phyloP scores from a whole-genome alignment of 2,329 filamentous ascomycete genomes.

The Lachnellula willkommii region DNA sequence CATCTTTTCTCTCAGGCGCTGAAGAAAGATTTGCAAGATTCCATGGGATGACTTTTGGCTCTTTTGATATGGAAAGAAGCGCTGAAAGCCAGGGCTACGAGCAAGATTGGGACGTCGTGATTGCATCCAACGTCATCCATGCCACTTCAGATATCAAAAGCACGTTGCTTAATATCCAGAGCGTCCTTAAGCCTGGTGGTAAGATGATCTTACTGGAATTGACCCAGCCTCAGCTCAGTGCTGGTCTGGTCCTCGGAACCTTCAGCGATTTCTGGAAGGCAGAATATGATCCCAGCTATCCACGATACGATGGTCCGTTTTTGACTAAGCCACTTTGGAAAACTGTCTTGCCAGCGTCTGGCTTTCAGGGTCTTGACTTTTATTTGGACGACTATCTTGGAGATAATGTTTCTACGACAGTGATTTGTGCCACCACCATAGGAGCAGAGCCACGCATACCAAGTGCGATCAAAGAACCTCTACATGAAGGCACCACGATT shows the following conservation, averaged over 20 bases:
- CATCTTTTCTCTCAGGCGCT: conserved; percentile 34
- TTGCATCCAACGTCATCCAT: conserved; percentile 25
- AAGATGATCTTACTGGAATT: conserved; percentile 1
- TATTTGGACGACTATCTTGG: neutral
- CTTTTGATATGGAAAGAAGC: conserved; percentile 32
- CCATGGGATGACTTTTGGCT: conserved; percentile 27
- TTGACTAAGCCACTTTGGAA: neutral
- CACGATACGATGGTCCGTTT: neutral
- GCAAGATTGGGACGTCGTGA: conserved; percentile 22
- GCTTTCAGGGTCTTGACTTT: neutral
- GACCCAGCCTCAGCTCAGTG: neutral
- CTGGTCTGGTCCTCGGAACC: neutral
- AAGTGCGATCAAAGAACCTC: too few relatives aligned
- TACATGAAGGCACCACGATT: too few relatives aligned
- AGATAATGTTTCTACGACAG: neutral
- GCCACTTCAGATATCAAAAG: conserved; percentile 14
- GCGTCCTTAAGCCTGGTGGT: conserved; percentile 17
- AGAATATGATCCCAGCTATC: neutral
- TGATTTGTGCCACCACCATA: neutral
- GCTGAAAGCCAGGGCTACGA: conserved; percentile 31
- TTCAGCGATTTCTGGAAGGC: neutral
- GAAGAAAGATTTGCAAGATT: conserved; percentile 3
- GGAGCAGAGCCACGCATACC: too few relatives aligned
- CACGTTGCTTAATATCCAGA: conserved; percentile 15
- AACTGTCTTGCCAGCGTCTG: neutral